These are phyloP conservation scores for Tolypocladium sp. DNA, from an alignment of 2,329 filamentous ascomycete genomes.

Conservation along the genomic window DNA sequence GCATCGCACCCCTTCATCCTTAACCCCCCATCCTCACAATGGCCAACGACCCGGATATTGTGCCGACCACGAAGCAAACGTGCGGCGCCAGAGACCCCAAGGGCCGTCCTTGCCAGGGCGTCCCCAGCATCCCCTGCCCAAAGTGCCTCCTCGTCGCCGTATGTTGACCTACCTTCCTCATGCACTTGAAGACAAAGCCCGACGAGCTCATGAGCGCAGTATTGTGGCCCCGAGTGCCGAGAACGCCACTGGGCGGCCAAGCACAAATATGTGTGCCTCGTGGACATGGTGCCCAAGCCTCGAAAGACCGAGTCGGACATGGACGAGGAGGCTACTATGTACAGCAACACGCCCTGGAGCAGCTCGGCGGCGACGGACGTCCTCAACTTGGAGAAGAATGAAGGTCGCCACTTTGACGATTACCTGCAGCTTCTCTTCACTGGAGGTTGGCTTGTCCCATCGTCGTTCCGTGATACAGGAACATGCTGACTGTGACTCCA, in stretches of 20 bases:
- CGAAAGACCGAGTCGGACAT: background rate
- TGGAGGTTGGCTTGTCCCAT: conserved; percentile 9
- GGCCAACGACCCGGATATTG: background rate
- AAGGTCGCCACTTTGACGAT: conserved; percentile 12
- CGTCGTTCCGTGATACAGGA: background rate
- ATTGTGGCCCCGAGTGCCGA: conserved; percentile 12
- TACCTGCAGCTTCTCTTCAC: conserved; percentile 11
- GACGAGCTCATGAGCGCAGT: conserved; percentile 4
- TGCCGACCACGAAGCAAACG: background rate
- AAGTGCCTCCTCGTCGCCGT: conserved; percentile 12
- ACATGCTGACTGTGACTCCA: background rate
- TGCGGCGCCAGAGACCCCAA: conserved; percentile 4
- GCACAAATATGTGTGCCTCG: conserved; percentile 5
- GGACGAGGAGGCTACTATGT: background rate
- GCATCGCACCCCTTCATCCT: background rate
- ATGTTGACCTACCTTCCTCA: background rate
- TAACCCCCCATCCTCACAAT: background rate
- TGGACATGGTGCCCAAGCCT: background rate
- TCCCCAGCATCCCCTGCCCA: conserved; percentile 7
- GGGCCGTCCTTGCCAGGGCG: background rate
- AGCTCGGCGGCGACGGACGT: conserved; percentile 14
- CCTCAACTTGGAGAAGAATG: conserved; percentile 15
- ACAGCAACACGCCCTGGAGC: conserved; percentile 6
- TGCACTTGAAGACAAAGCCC: background rate
- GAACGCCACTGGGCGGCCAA: conserved; percentile 1